A percentile compares a stretch with the other conserved stretches of the same genome.
Conservation (phyloP, 352 stramenopile genomes). For the Phytophthora citricola region DNA sequence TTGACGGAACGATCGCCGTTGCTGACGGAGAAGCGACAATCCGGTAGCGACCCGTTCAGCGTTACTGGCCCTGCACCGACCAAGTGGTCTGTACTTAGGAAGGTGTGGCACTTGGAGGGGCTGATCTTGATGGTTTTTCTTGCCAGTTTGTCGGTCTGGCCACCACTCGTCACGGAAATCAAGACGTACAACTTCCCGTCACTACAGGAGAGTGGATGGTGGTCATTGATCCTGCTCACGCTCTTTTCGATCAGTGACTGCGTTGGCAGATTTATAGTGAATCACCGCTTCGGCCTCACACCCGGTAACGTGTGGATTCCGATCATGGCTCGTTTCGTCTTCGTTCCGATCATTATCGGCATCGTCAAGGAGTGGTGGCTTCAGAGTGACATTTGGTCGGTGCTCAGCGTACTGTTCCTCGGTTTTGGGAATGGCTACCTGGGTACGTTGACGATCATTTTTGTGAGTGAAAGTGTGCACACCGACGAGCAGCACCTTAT, state of each 20-base stretch:
- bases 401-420: slow-evolving; percentile 72
- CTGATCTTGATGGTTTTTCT: slow-evolving; percentile 81
- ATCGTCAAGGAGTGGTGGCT: slow-evolving; percentile 77
- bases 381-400: slow-evolving; percentile 75
- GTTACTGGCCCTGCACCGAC: slow-evolving; percentile 35
- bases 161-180: slow-evolving; percentile 84
- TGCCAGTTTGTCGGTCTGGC: slow-evolving; percentile 77
- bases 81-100: slow-evolving; percentile 74
- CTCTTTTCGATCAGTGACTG: slow-evolving; percentile 81
- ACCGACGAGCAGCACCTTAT: slow-evolving; percentile 73
- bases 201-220: slow-evolving; percentile 78
- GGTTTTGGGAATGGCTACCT: slow-evolving; percentile 85
- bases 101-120: slow-evolving; percentile 67
- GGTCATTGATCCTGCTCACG: slow-evolving; percentile 82
- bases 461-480: slow-evolving; percentile 83
- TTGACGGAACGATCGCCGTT: slow-evolving; percentile 63
- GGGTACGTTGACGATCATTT: slow-evolving; percentile 81
- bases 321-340: slow-evolving; percentile 60
- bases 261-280: slow-evolving; percentile 73
- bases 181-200: slow-evolving; percentile 79
- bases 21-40: slow-evolving; percentile 37
- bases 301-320: slow-evolving; percentile 71
- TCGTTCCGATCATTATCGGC: slow-evolving; percentile 73
- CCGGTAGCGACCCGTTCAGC: slow-evolving; percentile 26
- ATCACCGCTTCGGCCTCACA: slow-evolving; percentile 68